Evolutionary conservation across 257 asterid species (phyloP).

Genomic region (Petrea volubilis): DNA sequence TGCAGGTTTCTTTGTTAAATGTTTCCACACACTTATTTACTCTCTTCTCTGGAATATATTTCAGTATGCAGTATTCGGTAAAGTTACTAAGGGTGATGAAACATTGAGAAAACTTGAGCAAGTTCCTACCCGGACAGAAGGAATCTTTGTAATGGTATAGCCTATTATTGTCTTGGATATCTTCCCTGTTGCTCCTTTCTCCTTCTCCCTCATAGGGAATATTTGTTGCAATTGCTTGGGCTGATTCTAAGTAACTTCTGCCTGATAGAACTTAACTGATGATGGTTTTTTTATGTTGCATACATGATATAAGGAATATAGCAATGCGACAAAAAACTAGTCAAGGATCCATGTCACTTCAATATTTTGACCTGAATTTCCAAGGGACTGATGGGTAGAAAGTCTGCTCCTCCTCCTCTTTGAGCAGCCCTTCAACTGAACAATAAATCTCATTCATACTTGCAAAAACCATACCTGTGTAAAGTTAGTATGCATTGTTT

Average conservation of each 20-base stretch:
- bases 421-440: too few relatives aligned
- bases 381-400: background rate
- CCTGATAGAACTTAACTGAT: background rate
- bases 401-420: conserved; percentile 4
- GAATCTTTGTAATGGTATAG: conserved; percentile 92
- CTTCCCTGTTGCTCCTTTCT: background rate
- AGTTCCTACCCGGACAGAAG: conserved; percentile 83
- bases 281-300: too few relatives aligned
- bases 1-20: background rate
- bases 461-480: background rate
- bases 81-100: conserved; percentile 92
- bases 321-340: background rate
- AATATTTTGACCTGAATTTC: background rate
- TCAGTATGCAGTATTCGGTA: conserved; percentile 95
- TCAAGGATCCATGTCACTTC: background rate
- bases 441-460: background rate
- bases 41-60: conserved; percentile 21
- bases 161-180: conserved; percentile 7
- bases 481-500: conserved; percentile 5
- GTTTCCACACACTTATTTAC: background rate
- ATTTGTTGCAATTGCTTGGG: background rate
- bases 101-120: conserved; percentile 88
- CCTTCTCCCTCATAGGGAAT: background rate
- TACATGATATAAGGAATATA: background rate
- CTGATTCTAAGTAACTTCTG: background rate